phyloP scores from a whole-genome alignment of 75 land plant species.

The Chamaecyparis obtusa region DNA sequence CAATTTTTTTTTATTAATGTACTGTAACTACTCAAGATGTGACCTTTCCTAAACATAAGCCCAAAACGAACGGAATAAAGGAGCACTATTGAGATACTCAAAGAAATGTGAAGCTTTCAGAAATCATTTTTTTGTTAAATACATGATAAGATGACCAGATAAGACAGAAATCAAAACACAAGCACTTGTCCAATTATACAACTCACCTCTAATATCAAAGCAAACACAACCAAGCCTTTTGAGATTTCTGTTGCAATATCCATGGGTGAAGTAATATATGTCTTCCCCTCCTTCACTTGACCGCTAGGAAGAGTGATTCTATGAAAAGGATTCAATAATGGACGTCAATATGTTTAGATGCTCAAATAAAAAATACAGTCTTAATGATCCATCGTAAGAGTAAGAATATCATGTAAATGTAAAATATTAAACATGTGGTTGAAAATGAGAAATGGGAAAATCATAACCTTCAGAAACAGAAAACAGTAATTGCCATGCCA shows the following conservation, averaged over 20 bases:
- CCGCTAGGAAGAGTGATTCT: conserved; percentile 90
- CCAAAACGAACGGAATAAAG: not conserved
- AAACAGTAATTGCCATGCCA: not conserved
- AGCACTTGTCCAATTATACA: not conserved
- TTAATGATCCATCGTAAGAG: not conserved
- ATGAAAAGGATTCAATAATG: not conserved
- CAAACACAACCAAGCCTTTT: conserved; percentile 62
- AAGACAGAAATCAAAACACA: not conserved
- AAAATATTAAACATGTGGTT: not conserved
- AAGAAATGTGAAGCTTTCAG: not conserved
- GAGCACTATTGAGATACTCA: not conserved
- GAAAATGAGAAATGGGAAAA: not conserved
- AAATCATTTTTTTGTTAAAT: not conserved
- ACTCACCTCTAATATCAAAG: conserved; percentile 63
- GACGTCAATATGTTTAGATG: not conserved
- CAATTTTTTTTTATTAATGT: not conserved
- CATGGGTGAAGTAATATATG: conserved; percentile 75
- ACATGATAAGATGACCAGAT: not conserved
- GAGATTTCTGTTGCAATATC: conserved; percentile 83
- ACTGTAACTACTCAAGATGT: not conserved
- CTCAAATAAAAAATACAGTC: not conserved
- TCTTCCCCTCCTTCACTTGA: conserved; percentile 84
- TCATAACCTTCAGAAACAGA: not conserved
- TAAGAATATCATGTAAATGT: not conserved
- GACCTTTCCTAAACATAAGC: not conserved